Evolutionary conservation across 1,139 yeast species (phyloP).

Genomic region (Yarrowia galli): DNA sequence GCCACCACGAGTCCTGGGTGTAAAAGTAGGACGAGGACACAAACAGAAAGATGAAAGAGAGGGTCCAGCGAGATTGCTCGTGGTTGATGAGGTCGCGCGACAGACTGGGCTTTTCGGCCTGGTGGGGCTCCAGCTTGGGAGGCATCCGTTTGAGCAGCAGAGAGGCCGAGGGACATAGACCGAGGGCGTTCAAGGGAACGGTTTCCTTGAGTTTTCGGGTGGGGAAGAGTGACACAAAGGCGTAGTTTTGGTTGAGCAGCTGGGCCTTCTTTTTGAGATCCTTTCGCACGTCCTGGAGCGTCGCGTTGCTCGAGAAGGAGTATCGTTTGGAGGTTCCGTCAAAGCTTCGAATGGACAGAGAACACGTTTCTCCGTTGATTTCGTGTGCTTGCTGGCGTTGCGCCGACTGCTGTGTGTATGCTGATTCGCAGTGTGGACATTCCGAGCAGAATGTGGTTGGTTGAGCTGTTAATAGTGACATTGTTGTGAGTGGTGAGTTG

Average conservation of each 20-base stretch:
- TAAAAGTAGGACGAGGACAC: conserved; percentile 35
- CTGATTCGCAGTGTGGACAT: conserved; percentile 31
- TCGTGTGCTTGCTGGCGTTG: neutral
- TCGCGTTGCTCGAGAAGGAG: conserved; percentile 21
- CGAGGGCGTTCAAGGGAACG: conserved; percentile 18
- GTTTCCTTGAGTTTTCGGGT: conserved; percentile 35
- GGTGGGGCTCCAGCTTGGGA: conserved; percentile 34
- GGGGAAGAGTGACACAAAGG: conserved; percentile 36
- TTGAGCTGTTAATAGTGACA: neutral
- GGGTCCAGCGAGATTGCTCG: conserved; percentile 39
- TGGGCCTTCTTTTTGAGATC: conserved; percentile 24
- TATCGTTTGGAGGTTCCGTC: conserved; percentile 28
- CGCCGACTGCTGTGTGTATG: neutral
- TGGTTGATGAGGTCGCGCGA: conserved; percentile 38
- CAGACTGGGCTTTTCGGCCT: conserved; percentile 33
- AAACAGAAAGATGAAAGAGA: conserved; percentile 32
- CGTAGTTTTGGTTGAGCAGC: conserved; percentile 38
- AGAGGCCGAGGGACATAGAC: conserved; percentile 32
- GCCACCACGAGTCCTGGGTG: conserved; percentile 39
- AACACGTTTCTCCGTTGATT: conserved; percentile 3
- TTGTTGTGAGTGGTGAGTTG: no score
- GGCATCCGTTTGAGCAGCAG: conserved; percentile 31
- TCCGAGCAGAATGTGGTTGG: conserved; percentile 25
- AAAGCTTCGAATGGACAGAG: conserved; percentile 30
- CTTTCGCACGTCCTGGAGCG: conserved; percentile 35